Evolutionary conservation across 2,329 filamentous ascomycete genomes (phyloP).

Genomic region (Xylariaceae sp.): DNA sequence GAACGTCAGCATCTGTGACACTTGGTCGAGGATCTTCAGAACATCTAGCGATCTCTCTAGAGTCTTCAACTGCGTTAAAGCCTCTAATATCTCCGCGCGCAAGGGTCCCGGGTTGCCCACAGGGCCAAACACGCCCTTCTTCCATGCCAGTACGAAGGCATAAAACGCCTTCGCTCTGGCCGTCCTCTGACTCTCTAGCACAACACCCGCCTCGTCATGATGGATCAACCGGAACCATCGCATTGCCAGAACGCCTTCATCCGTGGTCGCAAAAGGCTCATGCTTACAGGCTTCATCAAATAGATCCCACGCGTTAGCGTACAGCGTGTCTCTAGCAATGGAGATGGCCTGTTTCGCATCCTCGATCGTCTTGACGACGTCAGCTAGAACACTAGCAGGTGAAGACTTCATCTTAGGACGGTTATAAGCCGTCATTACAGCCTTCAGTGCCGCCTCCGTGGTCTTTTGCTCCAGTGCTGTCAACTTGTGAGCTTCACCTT

Average conservation of each 20-base stretch:
- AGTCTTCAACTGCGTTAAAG: conserved; percentile 33
- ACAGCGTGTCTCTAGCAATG: conserved; percentile 49
- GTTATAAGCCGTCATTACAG: conserved; percentile 46
- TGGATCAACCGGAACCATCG: conserved; percentile 46
- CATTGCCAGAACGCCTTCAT: conserved; percentile 24
- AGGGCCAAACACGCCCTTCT: conserved; percentile 40
- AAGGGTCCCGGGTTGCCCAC: conserved; percentile 14
- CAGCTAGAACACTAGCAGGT: conserved; percentile 36
- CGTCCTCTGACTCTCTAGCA: conserved; percentile 48
- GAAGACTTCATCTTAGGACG: conserved; percentile 35
- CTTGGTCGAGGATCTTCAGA: conserved; percentile 39
- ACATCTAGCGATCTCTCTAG: conserved; percentile 44
- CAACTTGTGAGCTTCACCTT: conserved; percentile 37
- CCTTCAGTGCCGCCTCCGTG: conserved; percentile 47
- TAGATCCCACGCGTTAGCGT: conserved; percentile 44
- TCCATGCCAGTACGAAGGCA: conserved; percentile 39
- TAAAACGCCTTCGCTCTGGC: conserved; percentile 43
- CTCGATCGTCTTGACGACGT: conserved; percentile 38
- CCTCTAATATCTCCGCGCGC: conserved; percentile 31
- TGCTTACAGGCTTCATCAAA: conserved; percentile 38
- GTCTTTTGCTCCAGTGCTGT: conserved; percentile 41
- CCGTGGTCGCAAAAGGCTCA: conserved; percentile 10
- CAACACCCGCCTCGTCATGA: conserved; percentile 40
- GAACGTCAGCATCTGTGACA: conserved; percentile 24
- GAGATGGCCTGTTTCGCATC: conserved; percentile 32